Evolutionary conservation across 179 eudicot genomes (phyloP), one percentile per base, ranked within the genome.

Genomic region (Pouteria campechiana): DNA sequence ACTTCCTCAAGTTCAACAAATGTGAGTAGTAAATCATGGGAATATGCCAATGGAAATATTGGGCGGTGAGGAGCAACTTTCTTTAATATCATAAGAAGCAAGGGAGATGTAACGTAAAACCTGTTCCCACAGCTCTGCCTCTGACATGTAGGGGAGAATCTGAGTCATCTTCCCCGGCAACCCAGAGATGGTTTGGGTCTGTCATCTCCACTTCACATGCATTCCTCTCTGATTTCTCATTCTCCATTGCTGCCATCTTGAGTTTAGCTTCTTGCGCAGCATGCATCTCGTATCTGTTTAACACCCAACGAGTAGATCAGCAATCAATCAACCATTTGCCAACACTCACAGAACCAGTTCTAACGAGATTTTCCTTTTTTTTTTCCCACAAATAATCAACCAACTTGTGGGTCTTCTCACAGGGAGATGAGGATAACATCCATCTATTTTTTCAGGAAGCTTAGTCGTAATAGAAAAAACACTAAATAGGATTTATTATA

Each of bases 121-220:
- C n/a, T n/a, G n/a, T n/a, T n/a, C n/a, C n/a, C n/a, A n/a, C n/a
- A n/a, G n/a, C n/a, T n/a, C n/a, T n/a, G n/a, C n/a, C n/a, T n/a
- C n/a, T n/a, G n/a, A n/a, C n/a, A n/a, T n/a, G n/a, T n/a, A n/a
- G n/a, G n/a, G n/a, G n/a, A n/a, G n/a, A n/a, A n/a, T n/a, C n/a
- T n/a, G n/a, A n/a, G n/a, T n/a, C n/a, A n/a, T n/a, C n/a, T n/a
- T n/a, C n/a, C n/a, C n/a, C n/a, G n/a, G n/a, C n/a, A n/a, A n/a
- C n/a, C n/a, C n/a, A n/a, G n/a, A n/a, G n/a, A n/a, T 54, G 64
- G 52, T 69, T 83, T 43, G 96, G 53, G 58, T 80, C 92, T 23
- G 79, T 74, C 97, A 88, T 88, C 75, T 88, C 96, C 47, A 87
- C 78, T 69, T 87, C 94, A 46, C 59, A 67, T 31, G 64, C 72